Conservation (phyloP, 306 rosid species). For the Begonia masoniana region DNA sequence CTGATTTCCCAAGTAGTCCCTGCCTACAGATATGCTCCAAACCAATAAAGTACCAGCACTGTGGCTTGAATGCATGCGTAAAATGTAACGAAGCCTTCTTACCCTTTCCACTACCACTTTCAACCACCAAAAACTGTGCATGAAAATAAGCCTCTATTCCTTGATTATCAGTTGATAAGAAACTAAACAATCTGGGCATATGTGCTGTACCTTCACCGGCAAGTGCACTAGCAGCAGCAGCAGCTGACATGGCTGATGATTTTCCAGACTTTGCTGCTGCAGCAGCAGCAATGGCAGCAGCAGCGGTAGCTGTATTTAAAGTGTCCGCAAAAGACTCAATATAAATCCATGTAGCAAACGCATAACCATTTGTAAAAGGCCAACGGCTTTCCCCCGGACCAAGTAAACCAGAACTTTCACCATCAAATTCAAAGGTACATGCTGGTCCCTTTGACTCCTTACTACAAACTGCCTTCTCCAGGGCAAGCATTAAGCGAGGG, state of each 20-base stretch:
- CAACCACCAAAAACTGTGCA: conserved; percentile 96
- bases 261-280: conserved; percentile 92
- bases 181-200: conserved; percentile 95
- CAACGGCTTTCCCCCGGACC: conserved; percentile 98
- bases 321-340: conserved; percentile 97
- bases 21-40: conserved; percentile 79
- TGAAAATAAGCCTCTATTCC: conserved; percentile 98
- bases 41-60: conserved; percentile 95
- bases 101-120: conserved; percentile 81
- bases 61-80: conserved; percentile 94
- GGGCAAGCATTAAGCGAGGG: conserved; percentile 59
- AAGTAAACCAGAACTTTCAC: conserved; percentile 98
- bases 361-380: conserved; percentile 93
- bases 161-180: conserved; percentile 90
- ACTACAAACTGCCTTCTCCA: conserved; percentile 82
- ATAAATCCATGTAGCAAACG: conserved; percentile 96
- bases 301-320: conserved; percentile 90
- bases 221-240: conserved; percentile 99
- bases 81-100: conserved; percentile 92
- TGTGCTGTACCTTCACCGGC: conserved; percentile 97
- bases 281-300: conserved; percentile 99
- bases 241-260: conserved; percentile 98
- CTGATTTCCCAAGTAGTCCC: conserved; percentile 76
- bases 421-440: conserved; percentile 91
- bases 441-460: conserved; percentile 93